Evolutionary conservation across 2,329 filamentous ascomycete genomes (phyloP), one percentile per base, ranked within the genome.

Genomic region (Metarhizium album): DNA sequence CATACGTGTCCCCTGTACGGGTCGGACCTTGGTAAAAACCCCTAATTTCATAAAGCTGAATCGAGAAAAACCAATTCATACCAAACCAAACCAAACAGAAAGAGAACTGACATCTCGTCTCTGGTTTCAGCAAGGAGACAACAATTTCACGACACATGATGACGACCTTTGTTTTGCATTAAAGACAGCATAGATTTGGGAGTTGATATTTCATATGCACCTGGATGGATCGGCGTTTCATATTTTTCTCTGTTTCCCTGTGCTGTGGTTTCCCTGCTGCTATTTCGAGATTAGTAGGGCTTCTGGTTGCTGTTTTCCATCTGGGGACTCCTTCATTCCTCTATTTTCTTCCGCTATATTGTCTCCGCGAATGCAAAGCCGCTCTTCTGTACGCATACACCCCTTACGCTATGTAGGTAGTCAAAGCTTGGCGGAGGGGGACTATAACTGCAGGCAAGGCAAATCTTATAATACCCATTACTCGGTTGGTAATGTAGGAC

Each of bases 11-110:
- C 24, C 74, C 80, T 8, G 80, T 84, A 24, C 71, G 74, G 47
- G 80, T 84, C 52, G 81, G 81, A n/a, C 77, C 76, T 14, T 83
- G 75, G 75, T 82, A 76, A 55, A 42, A 37, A 50, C 46, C 42
- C 16, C 18, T 2, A 29, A 8, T 29, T 29, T 29, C 27, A 29
- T 9, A 29, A 29, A 29, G 2, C 7, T 8, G 27, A 29, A 29
- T n/a, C n/a, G n/a, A n/a, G n/a, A n/a, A n/a, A n/a, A n/a, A n/a
- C n/a, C n/a, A n/a, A n/a, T n/a, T n/a, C n/a, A n/a, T n/a, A n/a
- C n/a, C n/a, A n/a, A n/a, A n/a, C n/a, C 4, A 37, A 40, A 40
- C 6, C 16, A 40, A 40, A 40, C 3, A 1, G 8, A 43, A 24
- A 42, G 24, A 43, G 24, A 24, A 43, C 3, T 29, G 22, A 27